Base-by-base conservation (phyloP, 1,284 basidiomycete species). In the Phlebopus sp. region DNA sequence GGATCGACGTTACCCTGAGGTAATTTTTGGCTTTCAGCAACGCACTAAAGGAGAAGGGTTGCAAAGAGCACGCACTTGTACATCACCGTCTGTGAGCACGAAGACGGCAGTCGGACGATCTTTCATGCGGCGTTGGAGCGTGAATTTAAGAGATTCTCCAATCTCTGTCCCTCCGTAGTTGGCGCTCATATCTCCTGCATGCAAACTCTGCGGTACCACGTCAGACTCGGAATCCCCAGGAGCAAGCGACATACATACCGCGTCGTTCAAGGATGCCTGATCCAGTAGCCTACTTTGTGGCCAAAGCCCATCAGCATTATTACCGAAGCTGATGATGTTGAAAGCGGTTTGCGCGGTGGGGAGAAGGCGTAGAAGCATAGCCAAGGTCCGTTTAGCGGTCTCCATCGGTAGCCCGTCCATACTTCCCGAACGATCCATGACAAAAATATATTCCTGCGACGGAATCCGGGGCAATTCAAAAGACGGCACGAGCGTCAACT, bases 241-340 rank as follows among this genome's bases (percentile, higher is more conserved):
- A 7, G 7, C 18, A 30, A n/a, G 19, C 36, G 39, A 38, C 27
- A 38, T 32, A 52, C 73, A 55, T 52, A 79, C 78, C 25, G 78
- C 77, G 21, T 59, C 36, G 0, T 45, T 37, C 47, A 81, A 48
- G 6, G 59, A 64, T 0, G 6, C 15, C 46, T 66, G 59, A 46
- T 62, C 49, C 41, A 77, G 78, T 0, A 19, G 10, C 9, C 48
- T 49, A 45, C 76, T 75, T 1, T 35, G 31, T 0, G 17, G 31
- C 73, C 75, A 79, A n/a, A 77, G 49, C 15, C 54, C 37, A n/a
- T 52, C 51, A 5, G 60, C 63, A 0, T 19, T 0, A 10, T 1
- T 46, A 0, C 75, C 75, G 56, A 83, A 82, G 48, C 74, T 74
- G 46, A 77, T 70, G 15, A 82, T 68, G 41, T 83, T 82, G 62